Base-by-base conservation (phyloP, 1,284 basidiomycete genomes). In the Leucoagaricus sp. region DNA sequence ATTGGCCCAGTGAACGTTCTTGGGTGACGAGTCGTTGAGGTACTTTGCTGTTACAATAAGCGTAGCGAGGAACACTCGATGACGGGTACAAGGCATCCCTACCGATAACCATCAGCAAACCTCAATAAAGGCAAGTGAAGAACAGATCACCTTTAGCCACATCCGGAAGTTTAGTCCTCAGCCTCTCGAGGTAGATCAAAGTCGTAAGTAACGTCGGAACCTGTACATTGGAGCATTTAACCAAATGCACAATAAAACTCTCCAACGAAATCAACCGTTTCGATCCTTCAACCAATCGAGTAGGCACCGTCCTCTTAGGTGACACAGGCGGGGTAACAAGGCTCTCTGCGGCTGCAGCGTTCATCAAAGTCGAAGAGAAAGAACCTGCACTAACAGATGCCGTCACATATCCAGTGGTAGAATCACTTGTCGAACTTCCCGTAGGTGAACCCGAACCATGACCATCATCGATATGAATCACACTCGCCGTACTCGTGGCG, bases 21-120 rank as follows among this genome's bases (percentile, higher is more conserved):
- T 98, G 13, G 93, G 93, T 41, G 89, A 89, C 28, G 93, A 94
- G 76, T 98, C 96, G 75, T 99, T 98, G 68, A 98, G 85, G 75
- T 98, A 98, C 77, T 99, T 99, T 64, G 95, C 91, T 28, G 96
- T 90, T 49, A 96, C 92, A 72, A 99, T 98, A 67, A 98, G 86
- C 0, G 92, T 89, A 36, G 96, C 96, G 63, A 99, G 83, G 75
- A 99, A 98, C 61, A 98, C 90, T 49, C 96, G 90, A 72, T 98
- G 96, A 51, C 93, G 85, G 4, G 96, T 96, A 73, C 93, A 96
- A 23, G 91, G 85, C 81, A 96, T 89, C 50, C 92, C 93, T 91
- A 28, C n/a, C 6, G 25, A 19, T 9, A 46, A 48, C 10, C 13
- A 36, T 34, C 33, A 49, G 33, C 21, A 3, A 31, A 17, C 13